These are phyloP conservation scores for Jamesozyma spencerorum DNA, from an alignment of 805 yeast species.

Conservation along the genomic window DNA sequence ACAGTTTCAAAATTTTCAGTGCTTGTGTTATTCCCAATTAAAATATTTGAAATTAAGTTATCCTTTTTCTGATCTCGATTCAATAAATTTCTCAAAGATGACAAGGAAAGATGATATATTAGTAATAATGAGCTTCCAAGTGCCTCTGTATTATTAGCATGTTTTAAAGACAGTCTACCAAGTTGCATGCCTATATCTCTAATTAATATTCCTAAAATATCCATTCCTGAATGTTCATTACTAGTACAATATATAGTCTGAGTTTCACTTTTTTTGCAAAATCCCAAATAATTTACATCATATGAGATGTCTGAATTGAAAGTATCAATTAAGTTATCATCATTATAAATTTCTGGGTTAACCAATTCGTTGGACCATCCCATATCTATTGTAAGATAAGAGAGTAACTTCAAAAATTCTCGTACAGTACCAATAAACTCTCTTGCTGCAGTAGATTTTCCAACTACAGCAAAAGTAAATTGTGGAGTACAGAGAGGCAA, in stretches of 20 bases:
- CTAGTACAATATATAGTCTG: conserved; percentile 16
- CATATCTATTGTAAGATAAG: conserved; percentile 26
- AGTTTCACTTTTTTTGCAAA: conserved; percentile 16
- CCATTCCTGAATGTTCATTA: conserved; percentile 19
- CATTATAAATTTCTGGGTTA: conserved; percentile 15
- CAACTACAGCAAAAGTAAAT: conserved; percentile 17
- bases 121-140: conserved; percentile 22
- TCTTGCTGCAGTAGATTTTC: conserved; percentile 15
- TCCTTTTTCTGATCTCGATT: conserved; percentile 11
- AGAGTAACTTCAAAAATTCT: conserved; percentile 21
- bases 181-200: conserved; percentile 27
- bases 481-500: conserved; percentile 24
- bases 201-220: conserved; percentile 19
- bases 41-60: conserved; percentile 12
- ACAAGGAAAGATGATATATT: conserved; percentile 18
- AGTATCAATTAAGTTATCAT: conserved; percentile 22
- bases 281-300: conserved; percentile 23
- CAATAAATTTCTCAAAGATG: conserved; percentile 15
- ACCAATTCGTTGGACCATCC: conserved; percentile 16
- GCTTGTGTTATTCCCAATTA: conserved; percentile 6
- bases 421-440: conserved; percentile 19
- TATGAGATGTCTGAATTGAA: conserved; percentile 16
- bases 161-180: conserved; percentile 15
- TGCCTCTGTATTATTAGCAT: conserved; percentile 13
- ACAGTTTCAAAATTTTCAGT: conserved; percentile 1